These are phyloP conservation scores for Trametes meyenii DNA, from an alignment of 768 basidiomycete genomes.

Conservation along the genomic window DNA sequence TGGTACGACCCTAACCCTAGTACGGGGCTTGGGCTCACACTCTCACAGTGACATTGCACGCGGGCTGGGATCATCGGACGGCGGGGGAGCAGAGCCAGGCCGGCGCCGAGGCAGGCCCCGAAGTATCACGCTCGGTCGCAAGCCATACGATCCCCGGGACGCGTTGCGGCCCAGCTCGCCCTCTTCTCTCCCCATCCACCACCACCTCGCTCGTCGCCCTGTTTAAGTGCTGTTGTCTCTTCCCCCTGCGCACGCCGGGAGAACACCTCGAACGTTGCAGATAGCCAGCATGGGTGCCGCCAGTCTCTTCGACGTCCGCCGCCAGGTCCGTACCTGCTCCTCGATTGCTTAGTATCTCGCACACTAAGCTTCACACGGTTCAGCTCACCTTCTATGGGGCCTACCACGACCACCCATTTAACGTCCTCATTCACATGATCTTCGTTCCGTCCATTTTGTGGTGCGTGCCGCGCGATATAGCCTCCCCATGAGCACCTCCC, in stretches of 20 bases:
- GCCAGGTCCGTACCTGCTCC: conserved; percentile 52
- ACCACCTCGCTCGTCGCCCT: not conserved
- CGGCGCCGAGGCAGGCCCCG: not conserved
- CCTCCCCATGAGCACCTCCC: not conserved
- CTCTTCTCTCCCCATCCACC: not conserved
- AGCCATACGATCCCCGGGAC: not conserved
- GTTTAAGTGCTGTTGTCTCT: not conserved
- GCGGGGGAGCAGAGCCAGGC: not conserved
- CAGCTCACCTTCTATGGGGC: conserved; percentile 93
- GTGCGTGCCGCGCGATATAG: conserved; percentile 39
- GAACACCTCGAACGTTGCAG: not conserved
- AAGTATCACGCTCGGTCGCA: not conserved
- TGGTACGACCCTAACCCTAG: conserved; percentile 12
- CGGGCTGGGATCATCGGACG: not conserved
- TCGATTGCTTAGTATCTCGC: too few relatives aligned
- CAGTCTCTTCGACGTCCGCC: conserved; percentile 63
- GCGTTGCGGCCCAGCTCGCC: not conserved
- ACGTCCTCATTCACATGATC: conserved; percentile 83
- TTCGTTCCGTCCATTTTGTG: conserved; percentile 86
- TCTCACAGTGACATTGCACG: not conserved
- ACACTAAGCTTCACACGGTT: conserved; percentile 5
- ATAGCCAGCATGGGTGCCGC: conserved; percentile 36
- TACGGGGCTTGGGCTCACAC: not conserved
- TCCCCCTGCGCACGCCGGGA: not conserved
- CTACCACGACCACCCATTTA: conserved; percentile 84